phyloP scores from a whole-genome alignment of 495 filamentous ascomycete genomes.

The Aspergillus incahuasiensis region DNA sequence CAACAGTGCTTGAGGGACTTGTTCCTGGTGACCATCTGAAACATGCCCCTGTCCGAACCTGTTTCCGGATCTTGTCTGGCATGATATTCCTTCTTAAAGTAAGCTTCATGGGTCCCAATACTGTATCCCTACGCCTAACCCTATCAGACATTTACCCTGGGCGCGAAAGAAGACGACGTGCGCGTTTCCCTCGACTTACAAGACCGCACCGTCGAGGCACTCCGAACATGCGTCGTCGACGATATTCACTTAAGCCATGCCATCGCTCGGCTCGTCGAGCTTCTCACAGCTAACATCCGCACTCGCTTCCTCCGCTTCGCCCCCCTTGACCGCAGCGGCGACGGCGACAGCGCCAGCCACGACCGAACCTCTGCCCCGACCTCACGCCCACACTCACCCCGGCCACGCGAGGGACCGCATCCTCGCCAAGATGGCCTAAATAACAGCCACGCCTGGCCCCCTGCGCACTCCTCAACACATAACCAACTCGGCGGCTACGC shows the following conservation, averaged over 20 bases:
- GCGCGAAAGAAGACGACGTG: slow-evolving; percentile 85
- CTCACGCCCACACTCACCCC: slow-evolving; percentile 35
- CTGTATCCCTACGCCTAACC: slow-evolving; percentile 7
- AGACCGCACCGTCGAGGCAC: slow-evolving; percentile 71
- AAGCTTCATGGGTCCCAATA: slow-evolving; percentile 2
- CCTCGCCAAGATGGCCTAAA: slow-evolving; percentile 31
- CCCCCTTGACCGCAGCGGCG: slow-evolving; percentile 38
- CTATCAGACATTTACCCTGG: slow-evolving; percentile 79
- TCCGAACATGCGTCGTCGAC: slow-evolving; percentile 84
- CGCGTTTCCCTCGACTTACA: slow-evolving; percentile 75
- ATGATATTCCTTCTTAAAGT: slow-evolving; percentile 90
- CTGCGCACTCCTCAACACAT: slow-evolving; percentile 22
- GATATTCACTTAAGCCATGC: slow-evolving; percentile 93
- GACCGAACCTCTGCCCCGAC: slow-evolving; percentile 33
- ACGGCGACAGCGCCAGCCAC: slow-evolving; percentile 36
- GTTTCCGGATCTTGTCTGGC: slow-evolving; percentile 89
- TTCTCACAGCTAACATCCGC: slow-evolving; percentile 67
- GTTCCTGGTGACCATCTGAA: slow-evolving; percentile 79
- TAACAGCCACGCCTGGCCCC: slow-evolving; percentile 30
- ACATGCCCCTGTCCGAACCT: slow-evolving; percentile 88
- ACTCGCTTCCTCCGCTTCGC: slow-evolving; percentile 65
- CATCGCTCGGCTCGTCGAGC: slow-evolving; percentile 88
- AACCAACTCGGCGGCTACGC: slow-evolving; percentile 28
- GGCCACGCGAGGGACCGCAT: slow-evolving; percentile 26
- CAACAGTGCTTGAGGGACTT: slow-evolving; percentile 77